phyloP scores from a whole-genome alignment of 2,329 filamentous ascomycete genomes.

The Aureobasidium sp. region DNA sequence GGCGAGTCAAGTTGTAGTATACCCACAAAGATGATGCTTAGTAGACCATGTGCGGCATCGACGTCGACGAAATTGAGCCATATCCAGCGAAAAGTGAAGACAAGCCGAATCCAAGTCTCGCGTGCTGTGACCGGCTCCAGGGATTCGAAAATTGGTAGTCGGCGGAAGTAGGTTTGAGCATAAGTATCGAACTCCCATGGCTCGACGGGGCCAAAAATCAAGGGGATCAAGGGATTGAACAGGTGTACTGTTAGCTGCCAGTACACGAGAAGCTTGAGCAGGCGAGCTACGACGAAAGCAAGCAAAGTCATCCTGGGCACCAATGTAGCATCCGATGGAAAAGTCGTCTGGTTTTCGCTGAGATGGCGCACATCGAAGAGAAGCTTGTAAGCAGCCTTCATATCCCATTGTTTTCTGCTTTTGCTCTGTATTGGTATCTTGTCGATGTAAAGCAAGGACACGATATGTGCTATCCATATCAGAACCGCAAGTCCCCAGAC shows the following conservation, averaged over 20 bases:
- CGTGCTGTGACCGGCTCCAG: background rate
- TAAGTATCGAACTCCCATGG: background rate
- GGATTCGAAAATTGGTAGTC: background rate
- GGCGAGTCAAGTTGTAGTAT: constrained; percentile 11
- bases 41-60: background rate
- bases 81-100: background rate
- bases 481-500: background rate
- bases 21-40: constrained; percentile 5
- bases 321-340: background rate
- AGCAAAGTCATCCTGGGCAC: background rate
- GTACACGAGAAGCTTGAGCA: background rate
- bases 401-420: background rate
- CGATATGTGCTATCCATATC: background rate
- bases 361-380: background rate
- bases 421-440: background rate
- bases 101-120: background rate
- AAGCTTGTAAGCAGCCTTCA: background rate
- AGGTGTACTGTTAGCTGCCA: background rate
- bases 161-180: background rate
- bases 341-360: background rate
- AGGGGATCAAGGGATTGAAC: background rate
- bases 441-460: background rate
- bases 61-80: background rate
- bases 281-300: background rate
- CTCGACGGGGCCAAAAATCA: background rate